Evolutionary conservation across 805 yeast genomes (phyloP).

Genomic region (Starmerella apis): DNA sequence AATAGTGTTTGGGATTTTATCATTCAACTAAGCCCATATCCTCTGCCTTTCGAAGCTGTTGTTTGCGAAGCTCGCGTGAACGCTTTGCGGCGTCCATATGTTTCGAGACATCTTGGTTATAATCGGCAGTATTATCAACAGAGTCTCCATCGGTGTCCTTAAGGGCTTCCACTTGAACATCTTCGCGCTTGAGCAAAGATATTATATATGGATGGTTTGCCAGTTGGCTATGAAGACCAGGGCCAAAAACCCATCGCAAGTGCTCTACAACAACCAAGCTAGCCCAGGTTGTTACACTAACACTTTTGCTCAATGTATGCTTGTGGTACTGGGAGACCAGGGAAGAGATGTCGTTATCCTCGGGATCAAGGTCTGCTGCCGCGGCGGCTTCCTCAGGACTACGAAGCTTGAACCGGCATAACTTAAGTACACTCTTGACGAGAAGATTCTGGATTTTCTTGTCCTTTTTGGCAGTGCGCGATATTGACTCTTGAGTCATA

Average conservation of each 20-base stretch:
- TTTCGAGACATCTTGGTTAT: not conserved
- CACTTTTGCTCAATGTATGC: conserved; percentile 17
- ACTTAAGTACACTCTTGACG: conserved; percentile 47
- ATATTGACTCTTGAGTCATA: conserved; percentile 44
- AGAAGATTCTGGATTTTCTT: conserved; percentile 47
- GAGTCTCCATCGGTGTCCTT: conserved; percentile 1
- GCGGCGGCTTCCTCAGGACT: conserved; percentile 26
- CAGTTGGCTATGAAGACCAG: conserved; percentile 31
- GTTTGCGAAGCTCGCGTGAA: conserved; percentile 16
- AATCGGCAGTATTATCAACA: not conserved
- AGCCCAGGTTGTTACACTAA: conserved; percentile 31
- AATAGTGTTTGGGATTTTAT: too few species aligned
- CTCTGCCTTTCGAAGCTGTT: conserved; percentile 20
- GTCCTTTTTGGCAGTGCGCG: conserved; percentile 51
- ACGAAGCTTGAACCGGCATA: conserved; percentile 37
- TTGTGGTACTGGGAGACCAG: conserved; percentile 19
- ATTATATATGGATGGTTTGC: conserved; percentile 30
- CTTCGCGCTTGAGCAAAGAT: conserved; percentile 21
- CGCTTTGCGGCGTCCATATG: conserved; percentile 10
- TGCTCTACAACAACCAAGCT: conserved; percentile 30
- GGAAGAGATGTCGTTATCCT: conserved; percentile 17
- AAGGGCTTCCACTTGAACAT: conserved; percentile 16
- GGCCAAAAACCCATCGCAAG: conserved; percentile 32
- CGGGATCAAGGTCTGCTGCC: not conserved
- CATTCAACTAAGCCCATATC: conserved; percentile 6